phyloP scores from a whole-genome alignment of 78 protist genomes.

The Isochrysis galbana region DNA sequence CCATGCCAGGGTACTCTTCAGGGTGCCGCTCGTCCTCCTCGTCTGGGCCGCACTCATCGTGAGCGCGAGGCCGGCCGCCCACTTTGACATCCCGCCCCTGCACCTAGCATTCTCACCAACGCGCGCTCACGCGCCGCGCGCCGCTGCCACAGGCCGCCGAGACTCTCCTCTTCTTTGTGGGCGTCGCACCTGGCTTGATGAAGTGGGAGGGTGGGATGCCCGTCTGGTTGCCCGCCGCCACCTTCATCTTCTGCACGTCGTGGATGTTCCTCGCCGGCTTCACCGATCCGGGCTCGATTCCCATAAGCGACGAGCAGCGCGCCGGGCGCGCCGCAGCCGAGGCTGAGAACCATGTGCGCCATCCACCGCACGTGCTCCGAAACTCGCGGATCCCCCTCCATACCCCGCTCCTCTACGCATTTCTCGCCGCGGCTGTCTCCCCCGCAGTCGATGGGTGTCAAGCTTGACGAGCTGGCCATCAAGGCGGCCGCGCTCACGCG shows the following conservation, averaged over 20 bases:
- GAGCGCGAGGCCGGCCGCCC: background rate
- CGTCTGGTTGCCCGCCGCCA: background rate
- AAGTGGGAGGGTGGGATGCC: background rate
- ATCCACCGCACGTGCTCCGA: no score
- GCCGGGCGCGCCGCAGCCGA: background rate
- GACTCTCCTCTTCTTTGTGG: no score
- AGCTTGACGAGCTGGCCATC: background rate
- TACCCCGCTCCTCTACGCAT: no score
- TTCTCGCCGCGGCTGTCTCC: no score
- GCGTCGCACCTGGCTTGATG: background rate
- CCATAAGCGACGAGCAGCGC: background rate
- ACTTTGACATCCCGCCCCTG: background rate
- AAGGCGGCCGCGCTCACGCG: background rate
- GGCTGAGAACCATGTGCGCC: background rate
- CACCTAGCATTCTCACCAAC: no score
- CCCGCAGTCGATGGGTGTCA: no score
- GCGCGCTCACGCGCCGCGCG: no score
- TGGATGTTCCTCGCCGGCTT: background rate
- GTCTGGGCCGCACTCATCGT: background rate
- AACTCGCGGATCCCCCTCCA: no score
- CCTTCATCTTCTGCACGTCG: background rate
- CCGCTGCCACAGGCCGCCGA: no score
- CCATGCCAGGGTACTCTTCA: background rate
- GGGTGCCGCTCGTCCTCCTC: background rate
- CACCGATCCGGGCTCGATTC: background rate